Conservation (phyloP, 31 red algal species). For the Asparagopsis taxiformis region DNA sequence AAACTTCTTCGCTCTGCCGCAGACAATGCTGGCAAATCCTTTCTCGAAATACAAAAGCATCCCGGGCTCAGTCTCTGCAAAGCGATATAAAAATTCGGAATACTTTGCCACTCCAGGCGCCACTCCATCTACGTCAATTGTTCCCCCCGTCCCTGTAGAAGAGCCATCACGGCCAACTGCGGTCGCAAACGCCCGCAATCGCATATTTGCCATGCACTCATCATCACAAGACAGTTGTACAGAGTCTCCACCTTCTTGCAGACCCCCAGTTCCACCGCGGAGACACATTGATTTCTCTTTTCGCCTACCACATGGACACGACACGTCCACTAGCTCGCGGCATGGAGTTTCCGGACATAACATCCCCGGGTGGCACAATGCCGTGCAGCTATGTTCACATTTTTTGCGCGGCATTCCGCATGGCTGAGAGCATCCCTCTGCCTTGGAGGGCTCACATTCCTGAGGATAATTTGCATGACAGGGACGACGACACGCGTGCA, state of each 20-base stretch:
- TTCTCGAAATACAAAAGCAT: constrained; percentile 48
- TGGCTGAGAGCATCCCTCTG: constrained; percentile 38
- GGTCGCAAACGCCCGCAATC: constrained; percentile 59
- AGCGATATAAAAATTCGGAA: constrained; percentile 40
- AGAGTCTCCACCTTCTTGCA: constrained; percentile 9
- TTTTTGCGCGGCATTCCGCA: constrained; percentile 50
- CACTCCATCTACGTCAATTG: background rate
- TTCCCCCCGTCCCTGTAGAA: background rate
- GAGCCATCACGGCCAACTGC: constrained; percentile 45
- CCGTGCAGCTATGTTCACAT: constrained; percentile 66
- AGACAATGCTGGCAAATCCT: constrained; percentile 36
- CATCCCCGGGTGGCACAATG: constrained; percentile 57
- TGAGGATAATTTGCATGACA: constrained; percentile 66
- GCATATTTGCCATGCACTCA: constrained; percentile 38
- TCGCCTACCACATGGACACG: constrained; percentile 63
- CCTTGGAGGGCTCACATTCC: constrained; percentile 36
- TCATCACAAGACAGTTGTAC: constrained; percentile 76
- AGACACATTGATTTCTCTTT: constrained; percentile 56
- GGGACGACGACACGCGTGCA: constrained; percentile 55
- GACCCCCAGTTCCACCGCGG: constrained; percentile 8
- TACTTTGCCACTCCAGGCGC: constrained; percentile 16
- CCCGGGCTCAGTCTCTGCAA: constrained; percentile 42
- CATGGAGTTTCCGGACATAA: constrained; percentile 64
- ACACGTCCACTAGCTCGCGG: constrained; percentile 27
- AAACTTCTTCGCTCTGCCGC: constrained; percentile 35